Percentiles rank a stretch among this genome's conserved stretches.
Conservation (phyloP, 23 red algal genomes). For the Chondrus crispus region DNA sequence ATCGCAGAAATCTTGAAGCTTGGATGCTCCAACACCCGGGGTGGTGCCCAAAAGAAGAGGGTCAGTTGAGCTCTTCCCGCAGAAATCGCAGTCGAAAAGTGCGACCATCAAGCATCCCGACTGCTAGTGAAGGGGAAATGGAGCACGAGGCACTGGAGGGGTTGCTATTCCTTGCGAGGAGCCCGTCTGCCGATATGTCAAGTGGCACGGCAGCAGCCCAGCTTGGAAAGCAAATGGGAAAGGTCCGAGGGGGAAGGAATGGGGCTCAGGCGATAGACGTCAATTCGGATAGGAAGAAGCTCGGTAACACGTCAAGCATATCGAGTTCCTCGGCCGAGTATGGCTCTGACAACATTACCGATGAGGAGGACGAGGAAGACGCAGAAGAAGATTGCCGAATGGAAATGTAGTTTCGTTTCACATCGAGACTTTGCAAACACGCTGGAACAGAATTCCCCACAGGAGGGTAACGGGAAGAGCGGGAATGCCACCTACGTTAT, state of each 20-base stretch:
- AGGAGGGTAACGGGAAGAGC: no score
- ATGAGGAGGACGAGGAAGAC: no score
- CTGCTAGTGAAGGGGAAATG: no score
- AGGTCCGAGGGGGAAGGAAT: neutral
- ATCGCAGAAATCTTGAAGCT: conserved; percentile 69
- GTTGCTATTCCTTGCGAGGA: conserved; percentile 35
- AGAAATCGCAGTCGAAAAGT: conserved; percentile 46
- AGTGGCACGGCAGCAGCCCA: neutral
- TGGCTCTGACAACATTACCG: no score
- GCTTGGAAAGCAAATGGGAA: neutral
- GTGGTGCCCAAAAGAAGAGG: conserved; percentile 90
- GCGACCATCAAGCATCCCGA: neutral
- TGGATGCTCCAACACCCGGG: conserved; percentile 95
- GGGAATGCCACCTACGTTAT: no score
- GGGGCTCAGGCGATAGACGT: no score
- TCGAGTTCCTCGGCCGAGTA: conserved; percentile 40
- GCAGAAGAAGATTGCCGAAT: no score
- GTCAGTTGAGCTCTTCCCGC: conserved; percentile 77
- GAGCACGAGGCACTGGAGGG: conserved; percentile 42
- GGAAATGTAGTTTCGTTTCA: no score
- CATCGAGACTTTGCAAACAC: no score
- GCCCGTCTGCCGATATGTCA: neutral
- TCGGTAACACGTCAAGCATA: conserved; percentile 48
- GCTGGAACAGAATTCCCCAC: no score
- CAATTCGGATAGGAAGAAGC: no score